Evolutionary conservation across 2,329 filamentous ascomycete species (phyloP).

Genomic region (Xylariaceae sp.): DNA sequence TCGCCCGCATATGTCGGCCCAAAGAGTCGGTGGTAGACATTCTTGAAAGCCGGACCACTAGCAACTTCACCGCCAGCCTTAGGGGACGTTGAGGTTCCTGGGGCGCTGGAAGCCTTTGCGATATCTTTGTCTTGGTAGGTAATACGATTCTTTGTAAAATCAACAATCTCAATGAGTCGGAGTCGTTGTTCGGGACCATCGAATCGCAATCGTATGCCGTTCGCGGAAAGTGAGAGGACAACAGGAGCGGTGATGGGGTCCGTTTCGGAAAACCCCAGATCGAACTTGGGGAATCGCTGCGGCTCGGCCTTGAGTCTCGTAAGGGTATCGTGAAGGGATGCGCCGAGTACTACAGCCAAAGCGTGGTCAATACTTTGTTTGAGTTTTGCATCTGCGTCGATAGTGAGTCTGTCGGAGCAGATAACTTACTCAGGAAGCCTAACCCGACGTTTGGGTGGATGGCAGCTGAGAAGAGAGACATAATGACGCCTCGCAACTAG

Average conservation of each 20-base stretch:
- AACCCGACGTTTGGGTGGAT: constrained; percentile 30
- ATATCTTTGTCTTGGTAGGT: constrained; percentile 64
- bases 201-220: constrained; percentile 85
- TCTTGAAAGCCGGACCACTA: constrained; percentile 70
- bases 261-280: constrained; percentile 72
- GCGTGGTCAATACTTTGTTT: constrained; percentile 10
- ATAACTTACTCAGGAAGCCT: constrained; percentile 29
- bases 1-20: constrained; percentile 93
- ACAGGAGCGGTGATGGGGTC: constrained; percentile 71
- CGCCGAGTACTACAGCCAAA: constrained; percentile 65
- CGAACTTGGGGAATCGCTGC: constrained; percentile 72
- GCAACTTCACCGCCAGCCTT: constrained; percentile 30
- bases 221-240: constrained; percentile 68
- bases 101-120: constrained; percentile 53
- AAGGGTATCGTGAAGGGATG: constrained; percentile 84
- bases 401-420: neutral
- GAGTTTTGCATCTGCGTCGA: neutral
- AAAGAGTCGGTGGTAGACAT: constrained; percentile 89
- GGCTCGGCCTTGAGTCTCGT: constrained; percentile 85
- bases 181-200: constrained; percentile 90
- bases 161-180: constrained; percentile 81
- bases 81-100: constrained; percentile 26
- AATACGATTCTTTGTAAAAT: constrained; percentile 80
- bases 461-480: constrained; percentile 32
- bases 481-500: constrained; percentile 17